Conservation (phyloP, 2,329 filamentous ascomycete genomes). For the Microascus cirrosus region DNA sequence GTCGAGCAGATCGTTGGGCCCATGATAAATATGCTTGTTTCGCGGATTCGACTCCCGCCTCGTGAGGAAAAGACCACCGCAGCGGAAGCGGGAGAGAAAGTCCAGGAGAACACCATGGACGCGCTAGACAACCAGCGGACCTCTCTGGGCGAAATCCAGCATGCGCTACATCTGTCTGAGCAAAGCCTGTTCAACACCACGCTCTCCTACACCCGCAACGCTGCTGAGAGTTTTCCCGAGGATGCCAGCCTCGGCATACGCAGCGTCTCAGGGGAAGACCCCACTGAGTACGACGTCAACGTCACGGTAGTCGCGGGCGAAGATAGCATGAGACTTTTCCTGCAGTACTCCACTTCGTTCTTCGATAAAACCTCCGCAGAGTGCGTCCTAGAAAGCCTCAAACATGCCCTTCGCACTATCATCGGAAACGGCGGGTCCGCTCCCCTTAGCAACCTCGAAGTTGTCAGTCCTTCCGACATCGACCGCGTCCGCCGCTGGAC, state of each 20-base stretch:
- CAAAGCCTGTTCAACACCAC: background rate
- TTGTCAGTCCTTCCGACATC: background rate
- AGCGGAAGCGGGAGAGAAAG: background rate
- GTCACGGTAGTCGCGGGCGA: background rate
- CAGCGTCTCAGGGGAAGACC: constrained; percentile 22
- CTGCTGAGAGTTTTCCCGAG: background rate
- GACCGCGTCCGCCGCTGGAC: background rate
- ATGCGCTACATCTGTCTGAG: background rate
- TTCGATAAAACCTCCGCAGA: background rate
- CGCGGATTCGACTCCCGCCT: constrained; percentile 23
- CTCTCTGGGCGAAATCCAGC: background rate
- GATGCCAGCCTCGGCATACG: background rate
- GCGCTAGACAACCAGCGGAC: background rate
- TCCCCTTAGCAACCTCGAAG: background rate
- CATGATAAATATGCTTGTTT: constrained; percentile 45
- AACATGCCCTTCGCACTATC: background rate
- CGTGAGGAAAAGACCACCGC: constrained; percentile 21
- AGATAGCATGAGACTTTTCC: background rate
- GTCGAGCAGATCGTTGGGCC: constrained; percentile 37
- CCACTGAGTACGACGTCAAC: background rate
- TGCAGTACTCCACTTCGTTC: background rate
- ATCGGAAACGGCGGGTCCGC: background rate
- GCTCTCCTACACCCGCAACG: background rate
- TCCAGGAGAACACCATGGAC: background rate
- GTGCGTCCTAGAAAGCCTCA: background rate